Evolutionary conservation across 2,329 filamentous ascomycete genomes (phyloP).

Genomic region (Botrytis fragariae): DNA sequence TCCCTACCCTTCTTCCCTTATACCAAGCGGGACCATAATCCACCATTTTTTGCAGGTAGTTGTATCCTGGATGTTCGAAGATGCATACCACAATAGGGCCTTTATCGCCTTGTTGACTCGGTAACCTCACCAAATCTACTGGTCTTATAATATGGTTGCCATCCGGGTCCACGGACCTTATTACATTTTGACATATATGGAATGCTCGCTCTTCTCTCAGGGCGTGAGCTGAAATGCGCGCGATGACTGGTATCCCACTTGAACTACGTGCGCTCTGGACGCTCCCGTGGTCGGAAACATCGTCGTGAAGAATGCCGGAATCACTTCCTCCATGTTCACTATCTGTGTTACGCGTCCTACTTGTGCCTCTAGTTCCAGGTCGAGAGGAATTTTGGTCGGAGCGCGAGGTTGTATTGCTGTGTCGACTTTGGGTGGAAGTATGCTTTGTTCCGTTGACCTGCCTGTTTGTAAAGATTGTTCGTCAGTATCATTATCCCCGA

Average conservation of each 20-base stretch:
- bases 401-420: slow-evolving; percentile 33
- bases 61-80: slow-evolving; percentile 73
- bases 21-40: slow-evolving; percentile 78
- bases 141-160: slow-evolving; percentile 76
- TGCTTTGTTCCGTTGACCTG: slow-evolving; percentile 62
- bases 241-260: slow-evolving; percentile 56
- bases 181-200: slow-evolving; percentile 74
- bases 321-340: slow-evolving; percentile 30
- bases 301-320: slow-evolving; percentile 21
- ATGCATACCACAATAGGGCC: slow-evolving; percentile 74
- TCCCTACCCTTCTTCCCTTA: slow-evolving; percentile 51
- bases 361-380: slow-evolving; percentile 21
- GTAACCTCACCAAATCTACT: slow-evolving; percentile 73
- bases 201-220: slow-evolving; percentile 84
- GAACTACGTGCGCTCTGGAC: background rate
- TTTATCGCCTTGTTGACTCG: slow-evolving; percentile 65
- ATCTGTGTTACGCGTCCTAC: background rate
- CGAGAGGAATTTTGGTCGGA: slow-evolving; percentile 24
- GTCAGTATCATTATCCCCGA: background rate
- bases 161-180: slow-evolving; percentile 67
- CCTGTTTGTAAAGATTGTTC: slow-evolving; percentile 41
- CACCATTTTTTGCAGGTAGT: slow-evolving; percentile 68
- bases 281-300: slow-evolving; percentile 32
- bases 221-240: slow-evolving; percentile 77
- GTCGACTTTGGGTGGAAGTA: slow-evolving; percentile 30